phyloP scores from a whole-genome alignment of 805 yeast genomes.

The Yarrowia porcina region DNA sequence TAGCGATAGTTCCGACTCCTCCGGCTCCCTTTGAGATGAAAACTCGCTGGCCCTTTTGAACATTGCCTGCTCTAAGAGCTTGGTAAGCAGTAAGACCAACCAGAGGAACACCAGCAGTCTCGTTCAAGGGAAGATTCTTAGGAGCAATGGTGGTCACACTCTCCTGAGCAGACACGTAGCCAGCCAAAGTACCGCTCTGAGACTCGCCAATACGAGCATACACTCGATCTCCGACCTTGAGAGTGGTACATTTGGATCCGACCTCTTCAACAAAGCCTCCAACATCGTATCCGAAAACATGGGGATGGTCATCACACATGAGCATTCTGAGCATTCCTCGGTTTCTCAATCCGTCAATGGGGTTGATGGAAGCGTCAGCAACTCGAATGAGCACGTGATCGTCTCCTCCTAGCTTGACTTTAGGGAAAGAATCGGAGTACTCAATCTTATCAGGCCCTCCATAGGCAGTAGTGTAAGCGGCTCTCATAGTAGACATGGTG shows the following conservation, averaged over 20 bases:
- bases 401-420: not conserved
- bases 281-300: constrained; percentile 31
- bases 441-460: constrained; percentile 17
- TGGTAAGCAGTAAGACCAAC: constrained; percentile 30
- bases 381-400: constrained; percentile 30
- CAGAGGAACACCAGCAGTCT: constrained; percentile 32
- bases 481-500: constrained; percentile 8
- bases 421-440: not conserved
- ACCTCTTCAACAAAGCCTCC: constrained; percentile 33
- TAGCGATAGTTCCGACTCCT: constrained; percentile 29
- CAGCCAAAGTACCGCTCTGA: constrained; percentile 29
- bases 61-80: constrained; percentile 8
- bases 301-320: constrained; percentile 36
- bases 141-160: constrained; percentile 29
- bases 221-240: constrained; percentile 32
- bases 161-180: constrained; percentile 27
- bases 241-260: constrained; percentile 30
- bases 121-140: constrained; percentile 28
- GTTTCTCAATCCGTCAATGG: constrained; percentile 31
- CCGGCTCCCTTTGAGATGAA: constrained; percentile 30
- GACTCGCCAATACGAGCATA: constrained; percentile 25
- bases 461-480: constrained; percentile 7
- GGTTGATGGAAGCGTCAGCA: constrained; percentile 33
- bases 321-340: constrained; percentile 26
- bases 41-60: constrained; percentile 28